phyloP scores from a whole-genome alignment of 78 protist genomes.

The Mastigamoeba balamuthi region DNA sequence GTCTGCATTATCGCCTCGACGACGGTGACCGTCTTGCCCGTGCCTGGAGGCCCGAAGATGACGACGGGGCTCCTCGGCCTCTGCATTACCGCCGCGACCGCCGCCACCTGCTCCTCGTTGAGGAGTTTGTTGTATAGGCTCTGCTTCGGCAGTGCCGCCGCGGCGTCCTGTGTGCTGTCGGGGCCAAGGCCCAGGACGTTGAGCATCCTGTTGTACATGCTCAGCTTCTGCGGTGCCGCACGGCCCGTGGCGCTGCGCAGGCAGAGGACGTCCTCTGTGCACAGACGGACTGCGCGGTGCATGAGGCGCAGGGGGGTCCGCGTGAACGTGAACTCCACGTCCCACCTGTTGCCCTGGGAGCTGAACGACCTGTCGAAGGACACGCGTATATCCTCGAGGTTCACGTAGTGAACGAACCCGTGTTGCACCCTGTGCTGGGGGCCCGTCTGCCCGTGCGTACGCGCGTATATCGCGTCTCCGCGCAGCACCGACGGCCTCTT shows the following conservation, averaged over 20 bases:
- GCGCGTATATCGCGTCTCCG: not conserved
- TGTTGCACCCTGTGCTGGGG: too few relatives aligned
- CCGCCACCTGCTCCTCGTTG: not conserved
- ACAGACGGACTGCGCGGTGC: too few relatives aligned
- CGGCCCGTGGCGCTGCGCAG: not conserved
- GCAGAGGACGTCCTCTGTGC: too few relatives aligned
- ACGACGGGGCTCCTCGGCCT: not conserved
- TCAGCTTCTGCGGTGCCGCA: not conserved
- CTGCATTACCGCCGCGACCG: not conserved
- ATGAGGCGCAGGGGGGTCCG: too few relatives aligned
- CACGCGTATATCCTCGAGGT: too few relatives aligned
- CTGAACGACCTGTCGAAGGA: too few relatives aligned
- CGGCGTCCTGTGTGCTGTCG: not conserved
- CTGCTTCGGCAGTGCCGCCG: not conserved
- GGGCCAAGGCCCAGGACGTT: not conserved
- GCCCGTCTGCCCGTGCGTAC: too few relatives aligned
- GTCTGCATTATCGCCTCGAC: not conserved
- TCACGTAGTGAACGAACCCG: too few relatives aligned
- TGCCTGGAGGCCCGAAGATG: slow-evolving; percentile 44
- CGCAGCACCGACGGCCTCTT: not conserved
- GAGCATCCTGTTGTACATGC: not conserved
- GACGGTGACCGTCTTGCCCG: slow-evolving; percentile 29
- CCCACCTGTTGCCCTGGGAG: too few relatives aligned
- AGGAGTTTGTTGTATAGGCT: not conserved
- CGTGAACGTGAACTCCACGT: too few relatives aligned